phyloP scores from a whole-genome alignment of 805 yeast genomes.

The Candida andamanensis region DNA sequence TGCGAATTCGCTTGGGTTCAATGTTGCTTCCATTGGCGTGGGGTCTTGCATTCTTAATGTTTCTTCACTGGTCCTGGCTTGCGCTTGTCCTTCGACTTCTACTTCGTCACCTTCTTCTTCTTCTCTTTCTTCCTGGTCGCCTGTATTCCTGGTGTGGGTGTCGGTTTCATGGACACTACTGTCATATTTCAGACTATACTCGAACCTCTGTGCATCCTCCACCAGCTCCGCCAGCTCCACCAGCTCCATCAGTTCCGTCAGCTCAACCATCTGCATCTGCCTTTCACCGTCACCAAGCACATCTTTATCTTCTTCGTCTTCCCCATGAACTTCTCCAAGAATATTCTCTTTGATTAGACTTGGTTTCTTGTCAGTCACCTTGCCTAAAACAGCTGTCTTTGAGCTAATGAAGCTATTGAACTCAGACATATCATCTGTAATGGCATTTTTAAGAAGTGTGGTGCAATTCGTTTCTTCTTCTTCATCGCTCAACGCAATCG shows the following conservation, averaged over 20 bases:
- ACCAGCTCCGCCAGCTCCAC: too few relatives aligned
- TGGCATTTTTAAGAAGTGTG: conserved; percentile 11
- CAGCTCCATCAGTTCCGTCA: too few relatives aligned
- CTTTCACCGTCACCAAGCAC: not conserved
- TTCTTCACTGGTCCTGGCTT: not conserved
- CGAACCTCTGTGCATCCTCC: too few relatives aligned
- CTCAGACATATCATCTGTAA: conserved; percentile 8
- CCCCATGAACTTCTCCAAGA: not conserved
- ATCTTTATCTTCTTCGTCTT: not conserved
- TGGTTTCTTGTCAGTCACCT: conserved; percentile 18
- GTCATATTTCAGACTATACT: too few relatives aligned
- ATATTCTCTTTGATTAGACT: conserved; percentile 11
- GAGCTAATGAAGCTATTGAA: conserved; percentile 16
- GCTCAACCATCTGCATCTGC: not conserved
- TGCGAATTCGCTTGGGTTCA: not conserved
- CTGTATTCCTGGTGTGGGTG: not conserved
- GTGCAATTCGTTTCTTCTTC: conserved; percentile 9
- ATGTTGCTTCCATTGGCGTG: not conserved
- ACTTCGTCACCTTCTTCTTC: not conserved
- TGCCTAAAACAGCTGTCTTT: conserved; percentile 25
- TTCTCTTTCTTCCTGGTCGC: not conserved
- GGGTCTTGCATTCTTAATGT: not conserved
- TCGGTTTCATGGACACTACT: not conserved
- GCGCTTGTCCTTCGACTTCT: not conserved
- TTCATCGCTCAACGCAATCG: conserved; percentile 14